A percentile compares a stretch with the other conserved stretches of the same genome.
Conservation (phyloP, 768 basidiomycete genomes). For the Kwoniella sp. region DNA sequence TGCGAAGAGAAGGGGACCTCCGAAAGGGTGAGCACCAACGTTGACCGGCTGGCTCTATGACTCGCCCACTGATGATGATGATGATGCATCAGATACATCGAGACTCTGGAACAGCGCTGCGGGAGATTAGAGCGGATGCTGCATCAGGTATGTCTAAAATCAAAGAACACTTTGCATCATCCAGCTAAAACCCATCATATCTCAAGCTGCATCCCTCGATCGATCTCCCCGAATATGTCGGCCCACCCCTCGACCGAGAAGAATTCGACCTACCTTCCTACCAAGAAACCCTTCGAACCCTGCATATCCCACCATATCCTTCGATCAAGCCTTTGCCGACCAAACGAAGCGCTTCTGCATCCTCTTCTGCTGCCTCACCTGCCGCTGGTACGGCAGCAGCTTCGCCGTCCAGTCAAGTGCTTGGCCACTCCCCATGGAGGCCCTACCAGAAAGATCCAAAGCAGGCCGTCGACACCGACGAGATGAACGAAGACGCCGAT, state of each 20-base stretch:
- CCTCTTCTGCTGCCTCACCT: constrained; percentile 18
- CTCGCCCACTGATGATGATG: too few relatives aligned
- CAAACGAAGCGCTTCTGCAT: constrained; percentile 36
- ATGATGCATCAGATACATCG: constrained; percentile 42
- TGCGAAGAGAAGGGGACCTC: constrained; percentile 52
- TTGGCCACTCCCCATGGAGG: constrained; percentile 34
- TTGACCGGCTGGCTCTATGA: neutral
- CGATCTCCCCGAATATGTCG: constrained; percentile 50
- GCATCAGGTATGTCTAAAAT: constrained; percentile 30
- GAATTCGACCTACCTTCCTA: constrained; percentile 49
- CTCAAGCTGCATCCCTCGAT: constrained; percentile 48
- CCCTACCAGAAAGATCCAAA: constrained; percentile 37
- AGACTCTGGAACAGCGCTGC: constrained; percentile 54
- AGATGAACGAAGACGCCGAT: constrained; percentile 29
- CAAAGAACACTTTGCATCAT: neutral
- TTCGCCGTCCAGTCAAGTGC: constrained; percentile 18
- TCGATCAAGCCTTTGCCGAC: constrained; percentile 45
- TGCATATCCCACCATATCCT: constrained; percentile 43
- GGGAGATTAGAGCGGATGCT: constrained; percentile 50
- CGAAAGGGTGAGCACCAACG: constrained; percentile 37
- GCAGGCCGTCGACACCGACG: constrained; percentile 17
- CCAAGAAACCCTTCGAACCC: constrained; percentile 40
- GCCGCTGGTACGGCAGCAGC: constrained; percentile 9
- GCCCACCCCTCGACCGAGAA: constrained; percentile 51
- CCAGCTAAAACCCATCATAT: neutral